Percentiles rank a stretch among this genome's conserved stretches.
phyloP scores from a whole-genome alignment of 2,329 filamentous ascomycete species.

The Aspergillus neotritici region DNA sequence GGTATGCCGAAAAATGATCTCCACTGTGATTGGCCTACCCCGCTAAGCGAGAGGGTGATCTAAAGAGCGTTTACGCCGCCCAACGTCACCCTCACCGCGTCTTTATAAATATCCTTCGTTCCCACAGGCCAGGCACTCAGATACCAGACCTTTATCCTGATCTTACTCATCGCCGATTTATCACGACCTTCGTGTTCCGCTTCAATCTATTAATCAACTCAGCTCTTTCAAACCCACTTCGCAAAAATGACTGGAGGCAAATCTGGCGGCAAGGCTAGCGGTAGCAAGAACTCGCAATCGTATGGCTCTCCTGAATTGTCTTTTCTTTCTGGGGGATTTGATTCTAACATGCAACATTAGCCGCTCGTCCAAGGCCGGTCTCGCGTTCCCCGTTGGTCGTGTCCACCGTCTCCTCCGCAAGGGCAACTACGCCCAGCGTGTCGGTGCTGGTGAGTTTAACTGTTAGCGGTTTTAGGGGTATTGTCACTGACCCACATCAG shows the following conservation, averaged over 20 bases:
- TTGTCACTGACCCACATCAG: constrained; percentile 24
- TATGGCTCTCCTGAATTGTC: constrained; percentile 58
- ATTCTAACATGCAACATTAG: constrained; percentile 47
- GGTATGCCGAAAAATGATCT: constrained; percentile 26
- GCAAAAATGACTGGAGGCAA: constrained; percentile 99
- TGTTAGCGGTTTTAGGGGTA: background rate
- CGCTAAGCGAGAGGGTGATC: constrained; percentile 45
- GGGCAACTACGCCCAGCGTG: constrained; percentile 99
- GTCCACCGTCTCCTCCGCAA: constrained; percentile 98
- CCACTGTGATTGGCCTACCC: constrained; percentile 36
- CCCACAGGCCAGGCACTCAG: constrained; percentile 29
- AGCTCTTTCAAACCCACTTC: constrained; percentile 13
- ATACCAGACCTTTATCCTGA: constrained; percentile 21
- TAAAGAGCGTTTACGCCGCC: constrained; percentile 35
- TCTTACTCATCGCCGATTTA: constrained; percentile 11
- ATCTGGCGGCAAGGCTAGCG: constrained; percentile 98
- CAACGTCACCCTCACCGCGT: constrained; percentile 41
- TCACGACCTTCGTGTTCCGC: background rate
- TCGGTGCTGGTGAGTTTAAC: constrained; percentile 70
- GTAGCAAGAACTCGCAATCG: constrained; percentile 99
- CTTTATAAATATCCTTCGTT: constrained; percentile 40
- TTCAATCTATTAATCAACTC: background rate
- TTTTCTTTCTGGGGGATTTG: constrained; percentile 11
- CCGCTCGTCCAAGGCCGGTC: constrained; percentile 97
- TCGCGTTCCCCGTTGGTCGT: constrained; percentile 98